Evolutionary conservation across 176 grass and related monocot genomes (phyloP).

Genomic region (Oryza australiensis): DNA sequence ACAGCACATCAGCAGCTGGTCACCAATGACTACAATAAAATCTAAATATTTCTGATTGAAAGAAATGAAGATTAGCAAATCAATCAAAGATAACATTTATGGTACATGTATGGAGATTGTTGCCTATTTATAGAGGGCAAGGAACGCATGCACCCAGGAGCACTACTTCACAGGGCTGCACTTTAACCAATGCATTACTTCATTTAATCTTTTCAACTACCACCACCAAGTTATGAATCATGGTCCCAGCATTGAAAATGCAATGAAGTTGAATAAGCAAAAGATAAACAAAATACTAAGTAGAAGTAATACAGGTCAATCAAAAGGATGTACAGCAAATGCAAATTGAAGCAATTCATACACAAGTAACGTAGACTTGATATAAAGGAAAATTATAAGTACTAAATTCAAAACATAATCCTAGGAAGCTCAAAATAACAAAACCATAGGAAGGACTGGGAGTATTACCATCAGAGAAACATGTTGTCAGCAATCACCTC

Average conservation of each 20-base stretch:
- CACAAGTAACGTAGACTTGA: neutral
- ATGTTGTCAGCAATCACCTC: slow-evolving; percentile 28
- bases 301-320: slow-evolving; percentile 3
- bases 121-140: slow-evolving; percentile 11
- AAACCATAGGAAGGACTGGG: slow-evolving; percentile 17
- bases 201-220: slow-evolving; percentile 17
- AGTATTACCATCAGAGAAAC: slow-evolving; percentile 51
- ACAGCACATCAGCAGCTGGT: neutral
- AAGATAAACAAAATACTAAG: neutral
- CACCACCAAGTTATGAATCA: neutral
- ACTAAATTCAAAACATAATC: neutral
- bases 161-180: neutral
- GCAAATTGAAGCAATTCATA: slow-evolving; percentile 6
- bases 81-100: neutral
- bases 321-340: neutral
- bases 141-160: neutral
- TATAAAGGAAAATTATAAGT: neutral
- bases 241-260: neutral
- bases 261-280: neutral
- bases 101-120: neutral
- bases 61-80: neutral
- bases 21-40: neutral
- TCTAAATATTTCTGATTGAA: neutral
- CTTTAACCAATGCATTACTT: slow-evolving; percentile 7
- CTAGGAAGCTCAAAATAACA: neutral